Percentiles rank a stretch among this genome's conserved stretches.
Conservation (phyloP, 768 basidiomycete genomes). For the Tulasnella sp. region DNA sequence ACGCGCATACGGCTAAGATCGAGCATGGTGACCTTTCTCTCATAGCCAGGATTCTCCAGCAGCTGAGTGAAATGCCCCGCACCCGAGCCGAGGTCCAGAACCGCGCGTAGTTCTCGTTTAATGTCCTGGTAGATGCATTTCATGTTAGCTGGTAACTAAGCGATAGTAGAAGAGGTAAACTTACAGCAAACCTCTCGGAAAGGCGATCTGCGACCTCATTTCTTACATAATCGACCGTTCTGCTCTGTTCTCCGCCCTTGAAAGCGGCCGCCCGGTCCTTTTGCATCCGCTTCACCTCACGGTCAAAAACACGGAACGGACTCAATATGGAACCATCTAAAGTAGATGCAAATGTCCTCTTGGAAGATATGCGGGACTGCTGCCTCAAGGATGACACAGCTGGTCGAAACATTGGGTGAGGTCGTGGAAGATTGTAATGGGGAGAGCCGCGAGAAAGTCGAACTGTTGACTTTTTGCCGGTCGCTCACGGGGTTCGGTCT, state of each 20-base stretch:
- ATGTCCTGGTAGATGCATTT: conserved; percentile 64
- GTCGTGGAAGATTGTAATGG: neutral
- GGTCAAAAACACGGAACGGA: conserved; percentile 85
- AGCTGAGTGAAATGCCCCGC: conserved; percentile 89
- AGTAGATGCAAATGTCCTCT: conserved; percentile 13
- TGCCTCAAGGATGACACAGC: neutral
- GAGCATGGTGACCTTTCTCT: conserved; percentile 73
- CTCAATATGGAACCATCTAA: conserved; percentile 38
- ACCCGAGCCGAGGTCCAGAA: conserved; percentile 87
- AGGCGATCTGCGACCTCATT: conserved; percentile 87
- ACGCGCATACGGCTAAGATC: conserved; percentile 71
- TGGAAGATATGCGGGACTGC: neutral
- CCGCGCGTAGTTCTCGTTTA: conserved; percentile 69
- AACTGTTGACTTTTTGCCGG: neutral
- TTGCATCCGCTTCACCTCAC: conserved; percentile 70
- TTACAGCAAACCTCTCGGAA: conserved; percentile 83
- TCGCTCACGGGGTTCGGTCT: neutral
- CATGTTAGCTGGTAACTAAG: neutral
- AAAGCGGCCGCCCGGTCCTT: conserved; percentile 65
- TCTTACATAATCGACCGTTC: conserved; percentile 85
- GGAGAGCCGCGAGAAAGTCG: neutral
- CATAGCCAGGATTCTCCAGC: conserved; percentile 57
- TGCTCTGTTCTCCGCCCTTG: conserved; percentile 57
- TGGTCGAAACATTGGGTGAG: conserved; percentile 7
- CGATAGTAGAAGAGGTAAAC: conserved; percentile 19